These are phyloP conservation scores for Mycena sp. DNA, from an alignment of 1,284 basidiomycete genomes.

Conservation along the genomic window DNA sequence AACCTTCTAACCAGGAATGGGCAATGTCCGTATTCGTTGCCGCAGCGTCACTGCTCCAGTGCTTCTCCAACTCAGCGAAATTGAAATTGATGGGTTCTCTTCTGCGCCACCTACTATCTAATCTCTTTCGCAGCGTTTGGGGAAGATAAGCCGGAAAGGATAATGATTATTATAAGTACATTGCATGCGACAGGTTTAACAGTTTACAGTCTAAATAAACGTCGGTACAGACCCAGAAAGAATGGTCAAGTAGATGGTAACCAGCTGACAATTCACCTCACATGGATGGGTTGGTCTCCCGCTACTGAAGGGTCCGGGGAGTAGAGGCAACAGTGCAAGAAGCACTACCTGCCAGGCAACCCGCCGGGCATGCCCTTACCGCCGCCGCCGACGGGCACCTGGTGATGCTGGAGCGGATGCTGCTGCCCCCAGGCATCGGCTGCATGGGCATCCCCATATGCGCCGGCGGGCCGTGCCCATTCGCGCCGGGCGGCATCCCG, in stretches of 20 bases:
- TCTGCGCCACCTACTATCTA: conserved; percentile 9
- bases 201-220: conserved; percentile 25
- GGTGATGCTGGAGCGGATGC: conserved; percentile 23
- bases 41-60: conserved; percentile 1
- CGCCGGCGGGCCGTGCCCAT: conserved; percentile 4
- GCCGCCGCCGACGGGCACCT: conserved; percentile 25
- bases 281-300: no score
- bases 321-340: no score
- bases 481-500: conserved; percentile 6
- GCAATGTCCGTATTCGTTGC: conserved; percentile 20
- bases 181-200: conserved; percentile 18
- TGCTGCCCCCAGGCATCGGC: conserved; percentile 22
- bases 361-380: conserved; percentile 22
- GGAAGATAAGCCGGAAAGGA: neutral
- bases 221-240: no score
- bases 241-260: no score
- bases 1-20: conserved; percentile 27
- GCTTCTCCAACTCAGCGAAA: conserved; percentile 10
- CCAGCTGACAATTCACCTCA: no score
- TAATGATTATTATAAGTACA: conserved; percentile 31
- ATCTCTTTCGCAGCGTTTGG: conserved; percentile 18
- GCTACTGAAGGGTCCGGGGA: no score
- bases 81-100: conserved; percentile 9
- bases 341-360: conserved; percentile 13
- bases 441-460: conserved; percentile 20